phyloP scores from a whole-genome alignment of 83 land plant genomes.

The Isoetes engelmannii region DNA sequence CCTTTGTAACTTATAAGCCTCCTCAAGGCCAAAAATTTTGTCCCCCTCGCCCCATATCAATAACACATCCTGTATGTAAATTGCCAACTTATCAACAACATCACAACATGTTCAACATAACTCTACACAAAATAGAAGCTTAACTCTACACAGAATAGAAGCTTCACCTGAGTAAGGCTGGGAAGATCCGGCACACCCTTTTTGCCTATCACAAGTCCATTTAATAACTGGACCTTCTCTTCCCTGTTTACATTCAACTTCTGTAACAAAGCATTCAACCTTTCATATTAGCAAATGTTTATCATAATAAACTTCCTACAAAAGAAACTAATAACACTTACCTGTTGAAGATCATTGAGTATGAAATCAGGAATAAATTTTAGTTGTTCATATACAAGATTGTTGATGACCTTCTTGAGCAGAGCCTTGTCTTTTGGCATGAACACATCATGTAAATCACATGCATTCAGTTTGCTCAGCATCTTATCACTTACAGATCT shows the following conservation, averaged over 20 bases:
- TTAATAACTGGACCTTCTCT: conserved; percentile 58
- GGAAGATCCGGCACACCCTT: conserved; percentile 39
- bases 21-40: conserved; percentile 51
- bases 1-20: conserved; percentile 57
- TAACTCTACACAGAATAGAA: no score
- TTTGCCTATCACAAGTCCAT: conserved; percentile 45
- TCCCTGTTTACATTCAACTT: conserved; percentile 66
- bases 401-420: conserved; percentile 37
- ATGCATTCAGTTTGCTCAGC: no score
- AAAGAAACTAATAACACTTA: conserved; percentile 7
- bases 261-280: conserved; percentile 18
- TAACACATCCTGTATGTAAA: conserved; percentile 17
- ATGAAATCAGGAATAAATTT: conserved; percentile 53
- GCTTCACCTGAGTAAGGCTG: conserved; percentile 44
- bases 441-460: no score
- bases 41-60: conserved; percentile 79
- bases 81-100: no score
- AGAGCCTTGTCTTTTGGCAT: background rate
- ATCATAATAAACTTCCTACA: no score
- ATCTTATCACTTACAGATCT: conserved; percentile 27
- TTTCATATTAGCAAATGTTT: no score
- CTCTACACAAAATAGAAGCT: no score
- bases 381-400: conserved; percentile 38
- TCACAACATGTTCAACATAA: no score
- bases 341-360: conserved; percentile 50